Conservation (phyloP, 2,329 filamentous ascomycete species). For the Leptosphaerulina australis region DNA sequence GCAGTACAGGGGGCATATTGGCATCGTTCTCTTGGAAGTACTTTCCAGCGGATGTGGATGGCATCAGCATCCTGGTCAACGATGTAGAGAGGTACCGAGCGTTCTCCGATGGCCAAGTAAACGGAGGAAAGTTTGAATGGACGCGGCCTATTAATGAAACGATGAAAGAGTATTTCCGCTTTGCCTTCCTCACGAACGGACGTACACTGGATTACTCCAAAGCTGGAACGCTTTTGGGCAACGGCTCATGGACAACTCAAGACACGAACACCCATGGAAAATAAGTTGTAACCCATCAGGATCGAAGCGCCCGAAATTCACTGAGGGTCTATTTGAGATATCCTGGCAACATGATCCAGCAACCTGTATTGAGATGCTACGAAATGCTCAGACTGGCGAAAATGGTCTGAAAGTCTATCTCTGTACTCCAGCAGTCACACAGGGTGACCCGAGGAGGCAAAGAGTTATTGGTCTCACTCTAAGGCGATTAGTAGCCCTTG, state of each 20-base stretch:
- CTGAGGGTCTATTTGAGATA: too few relatives aligned
- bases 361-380: too few relatives aligned
- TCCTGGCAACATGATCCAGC: too few relatives aligned
- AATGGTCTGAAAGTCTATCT: too few relatives aligned
- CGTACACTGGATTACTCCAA: slow-evolving; percentile 43
- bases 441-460: not conserved
- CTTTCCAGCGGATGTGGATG: slow-evolving; percentile 62
- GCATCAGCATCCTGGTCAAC: slow-evolving; percentile 79
- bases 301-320: too few relatives aligned
- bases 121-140: slow-evolving; percentile 31
- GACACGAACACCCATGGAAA: too few relatives aligned
- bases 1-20: slow-evolving; percentile 55
- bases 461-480: too few relatives aligned
- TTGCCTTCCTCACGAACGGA: slow-evolving; percentile 40
- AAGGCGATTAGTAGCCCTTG: not conserved
- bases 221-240: slow-evolving; percentile 32
- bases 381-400: too few relatives aligned
- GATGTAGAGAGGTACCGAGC: slow-evolving; percentile 71
- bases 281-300: too few relatives aligned
- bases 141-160: slow-evolving; percentile 49
- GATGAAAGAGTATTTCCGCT: slow-evolving; percentile 45
- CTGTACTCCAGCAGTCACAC: too few relatives aligned
- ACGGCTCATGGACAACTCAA: slow-evolving; percentile 36
- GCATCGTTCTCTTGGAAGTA: slow-evolving; percentile 63
- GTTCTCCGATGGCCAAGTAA: slow-evolving; percentile 31